Conservation (phyloP, 768 basidiomycete genomes). For the Boletus tylopilopsis region DNA sequence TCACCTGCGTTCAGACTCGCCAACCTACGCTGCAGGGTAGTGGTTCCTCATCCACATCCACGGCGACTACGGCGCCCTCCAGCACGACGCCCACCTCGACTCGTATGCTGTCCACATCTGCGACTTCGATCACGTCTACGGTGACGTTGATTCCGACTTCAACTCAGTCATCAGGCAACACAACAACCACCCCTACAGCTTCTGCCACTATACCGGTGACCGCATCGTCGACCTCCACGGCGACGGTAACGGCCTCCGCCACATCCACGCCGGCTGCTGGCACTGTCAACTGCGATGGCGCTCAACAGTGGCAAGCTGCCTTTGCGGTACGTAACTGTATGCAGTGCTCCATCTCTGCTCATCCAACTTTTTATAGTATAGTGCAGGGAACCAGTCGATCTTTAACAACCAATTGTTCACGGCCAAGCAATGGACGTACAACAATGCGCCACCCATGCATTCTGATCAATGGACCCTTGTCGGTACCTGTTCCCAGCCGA, state of each 20-base stretch:
- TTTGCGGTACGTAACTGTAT: constrained; percentile 15
- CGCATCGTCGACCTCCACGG: not conserved
- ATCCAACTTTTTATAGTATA: constrained; percentile 20
- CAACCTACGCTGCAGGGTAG: no score
- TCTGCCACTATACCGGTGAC: not conserved
- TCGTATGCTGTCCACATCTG: not conserved
- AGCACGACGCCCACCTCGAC: not conserved
- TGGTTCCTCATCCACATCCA: not conserved
- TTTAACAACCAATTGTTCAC: constrained; percentile 19
- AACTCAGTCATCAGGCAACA: no score
- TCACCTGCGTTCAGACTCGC: not conserved
- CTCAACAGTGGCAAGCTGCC: constrained; percentile 22
- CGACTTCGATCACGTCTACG: not conserved
- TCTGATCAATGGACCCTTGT: constrained; percentile 16
- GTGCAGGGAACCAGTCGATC: constrained; percentile 19
- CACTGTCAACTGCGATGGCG: constrained; percentile 8
- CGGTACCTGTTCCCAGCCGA: constrained; percentile 17
- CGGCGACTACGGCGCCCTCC: not conserved
- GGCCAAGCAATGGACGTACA: constrained; percentile 26
- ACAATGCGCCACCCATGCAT: constrained; percentile 14
- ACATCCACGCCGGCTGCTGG: not conserved
- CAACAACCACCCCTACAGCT: not conserved
- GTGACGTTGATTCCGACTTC: not conserved
- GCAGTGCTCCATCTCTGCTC: not conserved
- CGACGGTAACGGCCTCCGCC: not conserved